Evolutionary conservation across 495 filamentous ascomycete genomes (phyloP).

Genomic region (Podospora fimiseda): DNA sequence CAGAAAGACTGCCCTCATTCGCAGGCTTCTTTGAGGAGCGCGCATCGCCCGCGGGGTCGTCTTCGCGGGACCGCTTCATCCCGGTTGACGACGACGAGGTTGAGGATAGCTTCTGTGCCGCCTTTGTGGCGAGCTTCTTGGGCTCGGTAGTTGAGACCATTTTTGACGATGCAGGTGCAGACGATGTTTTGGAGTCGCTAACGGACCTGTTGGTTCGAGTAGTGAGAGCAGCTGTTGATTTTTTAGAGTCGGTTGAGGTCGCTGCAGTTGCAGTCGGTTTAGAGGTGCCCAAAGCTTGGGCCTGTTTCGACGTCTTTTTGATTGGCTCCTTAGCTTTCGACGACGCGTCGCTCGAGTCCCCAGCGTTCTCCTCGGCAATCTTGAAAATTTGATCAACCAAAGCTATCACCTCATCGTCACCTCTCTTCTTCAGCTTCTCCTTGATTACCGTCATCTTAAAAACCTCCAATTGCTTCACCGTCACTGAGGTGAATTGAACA

Average conservation of each 20-base stretch:
- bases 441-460: constrained; percentile 62
- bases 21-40: constrained; percentile 37
- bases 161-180: constrained; percentile 2
- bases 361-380: constrained; percentile 19
- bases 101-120: neutral
- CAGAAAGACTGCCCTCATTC: constrained; percentile 18
- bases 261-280: constrained; percentile 2
- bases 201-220: constrained; percentile 6
- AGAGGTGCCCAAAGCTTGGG: constrained; percentile 4
- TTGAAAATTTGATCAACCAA: constrained; percentile 38
- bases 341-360: constrained; percentile 19
- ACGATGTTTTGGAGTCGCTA: constrained; percentile 6
- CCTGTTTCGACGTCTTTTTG: constrained; percentile 2
- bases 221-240: neutral
- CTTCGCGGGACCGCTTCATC: constrained; percentile 31
- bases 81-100: constrained; percentile 3
- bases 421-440: constrained; percentile 58
- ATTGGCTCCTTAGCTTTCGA: constrained; percentile 16
- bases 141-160: constrained; percentile 1
- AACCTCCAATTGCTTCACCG: constrained; percentile 56
- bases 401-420: constrained; percentile 53
- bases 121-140: constrained; percentile 10
- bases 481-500: constrained; percentile 50
- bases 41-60: constrained; percentile 28
- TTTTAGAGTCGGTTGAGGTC: constrained; percentile 9